phyloP scores from a whole-genome alignment of 768 basidiomycete species.

The Psilocybe subaeruginosa region DNA sequence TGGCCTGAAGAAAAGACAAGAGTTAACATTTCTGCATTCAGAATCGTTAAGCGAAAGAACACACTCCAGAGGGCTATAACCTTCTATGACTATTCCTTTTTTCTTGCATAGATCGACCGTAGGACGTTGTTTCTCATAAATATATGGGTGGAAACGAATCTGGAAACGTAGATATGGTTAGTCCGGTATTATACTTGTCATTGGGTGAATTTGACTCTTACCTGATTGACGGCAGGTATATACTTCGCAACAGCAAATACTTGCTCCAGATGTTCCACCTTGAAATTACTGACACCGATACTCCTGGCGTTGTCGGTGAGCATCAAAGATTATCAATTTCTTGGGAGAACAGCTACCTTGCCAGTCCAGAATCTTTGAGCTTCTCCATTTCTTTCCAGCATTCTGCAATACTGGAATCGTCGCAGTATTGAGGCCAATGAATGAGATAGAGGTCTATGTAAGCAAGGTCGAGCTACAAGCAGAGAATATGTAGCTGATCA shows the following conservation, averaged over 20 bases:
- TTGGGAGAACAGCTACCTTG: conserved; percentile 31
- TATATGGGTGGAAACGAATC: conserved; percentile 73
- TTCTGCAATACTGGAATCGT: conserved; percentile 49
- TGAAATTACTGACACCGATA: conserved; percentile 76
- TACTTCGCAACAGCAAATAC: conserved; percentile 60
- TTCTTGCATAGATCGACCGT: conserved; percentile 37
- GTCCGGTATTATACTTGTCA: neutral
- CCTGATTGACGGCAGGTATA: conserved; percentile 72
- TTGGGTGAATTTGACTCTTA: conserved; percentile 19
- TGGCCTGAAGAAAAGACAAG: conserved; percentile 30
- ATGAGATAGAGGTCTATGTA: conserved; percentile 77
- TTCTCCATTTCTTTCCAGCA: conserved; percentile 68
- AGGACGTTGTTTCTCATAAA: conserved; percentile 53
- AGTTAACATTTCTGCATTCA: neutral
- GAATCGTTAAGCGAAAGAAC: neutral
- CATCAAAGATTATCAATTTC: too few relatives aligned
- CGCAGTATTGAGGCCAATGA: conserved; percentile 54
- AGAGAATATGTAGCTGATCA: neutral
- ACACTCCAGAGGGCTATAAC: conserved; percentile 62
- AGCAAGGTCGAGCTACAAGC: conserved; percentile 54
- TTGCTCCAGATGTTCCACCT: conserved; percentile 51
- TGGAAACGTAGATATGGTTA: conserved; percentile 21
- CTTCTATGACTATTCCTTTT: conserved; percentile 66
- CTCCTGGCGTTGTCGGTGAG: conserved; percentile 31
- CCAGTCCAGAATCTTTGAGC: conserved; percentile 53